These are phyloP conservation scores for Komagataea norvegica DNA, from an alignment of 1,139 yeast species.

Conservation along the genomic window DNA sequence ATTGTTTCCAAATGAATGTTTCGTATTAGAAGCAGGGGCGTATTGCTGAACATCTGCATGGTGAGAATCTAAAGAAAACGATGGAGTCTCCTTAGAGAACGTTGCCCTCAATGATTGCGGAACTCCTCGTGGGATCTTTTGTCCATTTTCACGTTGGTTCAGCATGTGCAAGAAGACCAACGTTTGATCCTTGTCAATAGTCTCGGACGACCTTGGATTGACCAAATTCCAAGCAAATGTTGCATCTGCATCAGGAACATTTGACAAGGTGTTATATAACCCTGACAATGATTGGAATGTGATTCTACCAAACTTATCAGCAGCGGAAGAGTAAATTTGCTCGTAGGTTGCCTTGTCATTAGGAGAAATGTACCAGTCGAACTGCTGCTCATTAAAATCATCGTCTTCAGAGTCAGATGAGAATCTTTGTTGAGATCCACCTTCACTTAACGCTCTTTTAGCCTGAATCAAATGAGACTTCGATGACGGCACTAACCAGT, in stretches of 20 bases:
- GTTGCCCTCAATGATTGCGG: conserved; percentile 93
- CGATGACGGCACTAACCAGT: conserved; percentile 88
- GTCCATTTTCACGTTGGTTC: conserved; percentile 85
- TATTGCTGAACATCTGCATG: conserved; percentile 38
- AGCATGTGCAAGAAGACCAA: conserved; percentile 84
- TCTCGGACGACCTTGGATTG: conserved; percentile 80
- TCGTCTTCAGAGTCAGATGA: conserved; percentile 28
- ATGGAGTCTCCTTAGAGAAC: conserved; percentile 80
- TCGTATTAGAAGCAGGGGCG: conserved; percentile 13
- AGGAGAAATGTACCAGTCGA: conserved; percentile 97
- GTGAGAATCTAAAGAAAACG: conserved; percentile 57
- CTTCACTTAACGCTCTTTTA: conserved; percentile 51
- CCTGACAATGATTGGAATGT: conserved; percentile 66
- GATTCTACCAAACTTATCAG: conserved; percentile 81
- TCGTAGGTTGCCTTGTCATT: conserved; percentile 76
- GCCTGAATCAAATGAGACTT: conserved; percentile 83
- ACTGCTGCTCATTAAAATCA: conserved; percentile 21
- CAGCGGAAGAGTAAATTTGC: conserved; percentile 65
- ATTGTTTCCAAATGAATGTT: conserved; percentile 25
- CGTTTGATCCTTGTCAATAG: conserved; percentile 91
- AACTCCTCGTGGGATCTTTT: conserved; percentile 84
- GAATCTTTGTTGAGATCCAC: conserved; percentile 13
- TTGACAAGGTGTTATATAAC: conserved; percentile 60
- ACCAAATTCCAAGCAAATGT: conserved; percentile 93
- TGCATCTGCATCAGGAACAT: conserved; percentile 82